A percentile compares a stretch with the other conserved stretches of the same genome.
Conservation (phyloP, 164 flowering plant species). For the Nymphaea colorata region DNA sequence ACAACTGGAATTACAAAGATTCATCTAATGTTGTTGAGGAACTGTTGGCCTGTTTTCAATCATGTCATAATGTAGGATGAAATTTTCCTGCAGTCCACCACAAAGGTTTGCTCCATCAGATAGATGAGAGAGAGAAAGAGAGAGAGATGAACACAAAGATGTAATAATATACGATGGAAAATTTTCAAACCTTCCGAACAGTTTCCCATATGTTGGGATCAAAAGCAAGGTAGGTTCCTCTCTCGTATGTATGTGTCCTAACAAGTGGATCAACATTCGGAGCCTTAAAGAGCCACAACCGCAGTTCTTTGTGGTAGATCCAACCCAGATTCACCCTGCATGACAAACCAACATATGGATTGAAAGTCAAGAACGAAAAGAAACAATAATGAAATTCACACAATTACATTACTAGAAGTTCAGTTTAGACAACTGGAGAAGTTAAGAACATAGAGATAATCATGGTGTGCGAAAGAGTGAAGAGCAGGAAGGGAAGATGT, state of each 20-base stretch:
- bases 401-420: neutral
- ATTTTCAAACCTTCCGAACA: slow-evolving; percentile 23
- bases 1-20: neutral
- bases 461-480: no score
- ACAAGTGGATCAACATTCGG: slow-evolving; percentile 21
- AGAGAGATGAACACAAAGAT: neutral
- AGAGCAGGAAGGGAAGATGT: no score
- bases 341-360: neutral
- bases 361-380: neutral
- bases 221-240: slow-evolving; percentile 33
- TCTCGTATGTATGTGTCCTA: slow-evolving; percentile 26
- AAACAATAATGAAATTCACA: neutral
- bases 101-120: neutral
- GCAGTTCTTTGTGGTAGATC: slow-evolving; percentile 28
- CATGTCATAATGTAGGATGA: slow-evolving; percentile 24
- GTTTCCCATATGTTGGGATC: slow-evolving; percentile 29
- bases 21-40: slow-evolving; percentile 9
- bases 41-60: slow-evolving; percentile 30
- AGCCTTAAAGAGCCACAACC: slow-evolving; percentile 21
- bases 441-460: no score
- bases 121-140: neutral
- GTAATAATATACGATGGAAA: neutral
- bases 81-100: slow-evolving; percentile 23
- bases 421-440: neutral
- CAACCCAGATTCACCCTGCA: slow-evolving; percentile 29